Evolutionary conservation across 2,329 filamentous ascomycete species (phyloP).

Genomic region (Diaporthe australafricana): DNA sequence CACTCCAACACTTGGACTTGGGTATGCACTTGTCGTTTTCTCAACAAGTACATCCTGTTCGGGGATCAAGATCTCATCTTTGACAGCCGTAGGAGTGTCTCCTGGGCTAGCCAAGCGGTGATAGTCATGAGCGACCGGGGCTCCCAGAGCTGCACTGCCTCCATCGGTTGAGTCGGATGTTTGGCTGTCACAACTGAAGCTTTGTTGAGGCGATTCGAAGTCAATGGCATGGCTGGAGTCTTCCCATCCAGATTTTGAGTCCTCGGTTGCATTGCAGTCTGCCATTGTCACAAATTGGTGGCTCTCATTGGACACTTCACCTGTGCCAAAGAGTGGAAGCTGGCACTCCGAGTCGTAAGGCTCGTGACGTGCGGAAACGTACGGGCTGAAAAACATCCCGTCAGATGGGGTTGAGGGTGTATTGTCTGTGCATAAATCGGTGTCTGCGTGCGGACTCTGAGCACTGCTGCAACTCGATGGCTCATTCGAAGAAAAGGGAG

Average conservation of each 20-base stretch:
- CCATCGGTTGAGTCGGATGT: slow-evolving; percentile 40
- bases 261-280: slow-evolving; percentile 49
- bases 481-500: slow-evolving; percentile 52
- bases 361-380: slow-evolving; percentile 41
- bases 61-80: slow-evolving; percentile 32
- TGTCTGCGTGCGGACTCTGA: slow-evolving; percentile 53
- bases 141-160: slow-evolving; percentile 38
- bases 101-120: slow-evolving; percentile 44
- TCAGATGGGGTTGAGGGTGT: slow-evolving; percentile 54
- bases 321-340: slow-evolving; percentile 45
- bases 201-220: slow-evolving; percentile 42
- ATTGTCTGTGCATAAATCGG: slow-evolving; percentile 50
- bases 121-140: slow-evolving; percentile 36
- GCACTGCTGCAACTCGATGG: slow-evolving; percentile 51
- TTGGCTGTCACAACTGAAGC: slow-evolving; percentile 50
- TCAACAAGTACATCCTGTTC: not conserved
- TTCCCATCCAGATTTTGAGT: slow-evolving; percentile 44
- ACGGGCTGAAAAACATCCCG: slow-evolving; percentile 46
- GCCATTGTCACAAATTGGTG: slow-evolving; percentile 48
- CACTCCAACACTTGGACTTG: slow-evolving; percentile 33
- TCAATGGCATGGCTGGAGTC: slow-evolving; percentile 43
- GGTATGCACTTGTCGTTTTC: slow-evolving; percentile 18
- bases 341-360: slow-evolving; percentile 43
- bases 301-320: slow-evolving; percentile 39
- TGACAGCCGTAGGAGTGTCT: slow-evolving; percentile 35